A percentile compares a stretch with the other conserved stretches of the same genome.
These are phyloP conservation scores for Beta lomatogona DNA, from an alignment of 179 eudicot genomes.

Conservation along the genomic window DNA sequence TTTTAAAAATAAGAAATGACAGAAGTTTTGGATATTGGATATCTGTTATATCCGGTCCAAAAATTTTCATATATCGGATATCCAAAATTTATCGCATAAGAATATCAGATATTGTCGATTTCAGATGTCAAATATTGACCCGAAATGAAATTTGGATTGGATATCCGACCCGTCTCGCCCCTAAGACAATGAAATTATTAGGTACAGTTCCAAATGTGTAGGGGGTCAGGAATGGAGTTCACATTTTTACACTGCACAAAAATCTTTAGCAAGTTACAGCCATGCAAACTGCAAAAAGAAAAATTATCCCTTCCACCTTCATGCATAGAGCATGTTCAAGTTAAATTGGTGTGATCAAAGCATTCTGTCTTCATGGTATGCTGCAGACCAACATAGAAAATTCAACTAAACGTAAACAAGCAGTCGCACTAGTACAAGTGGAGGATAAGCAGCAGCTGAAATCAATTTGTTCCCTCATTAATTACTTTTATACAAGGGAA, in stretches of 20 bases:
- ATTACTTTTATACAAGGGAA: neutral
- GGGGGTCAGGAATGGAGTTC: slow-evolving; percentile 1
- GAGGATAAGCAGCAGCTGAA: neutral
- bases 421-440: neutral
- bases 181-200: neutral
- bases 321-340: neutral
- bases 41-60: no score
- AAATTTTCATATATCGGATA: no score
- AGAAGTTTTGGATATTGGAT: no score
- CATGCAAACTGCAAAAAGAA: neutral
- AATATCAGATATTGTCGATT: no score
- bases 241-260: neutral
- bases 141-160: no score
- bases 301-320: neutral
- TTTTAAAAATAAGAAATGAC: no score
- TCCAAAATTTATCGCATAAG: no score
- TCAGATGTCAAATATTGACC: no score
- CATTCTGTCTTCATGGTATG: neutral
- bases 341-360: neutral
- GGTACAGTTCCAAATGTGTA: neutral
- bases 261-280: neutral
- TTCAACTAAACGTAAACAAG: neutral
- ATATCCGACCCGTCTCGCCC: no score
- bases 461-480: neutral
- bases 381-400: neutral